Percentiles rank a stretch among this genome's conserved stretches.
Conservation (phyloP, 2,329 filamentous ascomycete species). For the Epichloe coenophiala region DNA sequence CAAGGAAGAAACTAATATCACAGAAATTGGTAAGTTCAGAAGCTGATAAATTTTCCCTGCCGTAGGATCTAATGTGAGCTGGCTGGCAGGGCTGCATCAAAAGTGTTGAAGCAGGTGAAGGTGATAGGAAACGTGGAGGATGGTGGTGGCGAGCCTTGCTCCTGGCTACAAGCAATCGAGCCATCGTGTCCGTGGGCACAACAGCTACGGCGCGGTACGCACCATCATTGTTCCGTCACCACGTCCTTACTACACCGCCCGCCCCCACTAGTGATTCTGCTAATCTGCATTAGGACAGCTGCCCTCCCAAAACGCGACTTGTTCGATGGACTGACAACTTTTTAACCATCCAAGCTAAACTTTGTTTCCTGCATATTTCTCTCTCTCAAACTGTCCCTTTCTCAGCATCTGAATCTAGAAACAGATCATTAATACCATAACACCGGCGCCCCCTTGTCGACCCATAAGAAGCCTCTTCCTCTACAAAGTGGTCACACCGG, state of each 20-base stretch:
- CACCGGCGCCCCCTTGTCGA: too few species aligned
- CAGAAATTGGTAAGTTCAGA: conserved; percentile 4
- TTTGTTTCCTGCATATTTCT: too few species aligned
- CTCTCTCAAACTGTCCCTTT: too few species aligned
- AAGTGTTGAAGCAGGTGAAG: conserved; percentile 3
- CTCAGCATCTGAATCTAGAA: too few species aligned
- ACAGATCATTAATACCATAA: too few species aligned
- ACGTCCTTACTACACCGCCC: conserved; percentile 9
- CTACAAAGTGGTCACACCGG: too few species aligned
- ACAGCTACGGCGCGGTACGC: conserved; percentile 7
- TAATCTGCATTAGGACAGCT: conserved; percentile 13
- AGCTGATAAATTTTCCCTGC: conserved; percentile 6
- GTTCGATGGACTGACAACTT: conserved; percentile 3
- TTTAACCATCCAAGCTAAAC: background rate
- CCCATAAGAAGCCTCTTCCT: too few species aligned
- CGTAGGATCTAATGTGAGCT: conserved; percentile 14
- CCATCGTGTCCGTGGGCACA: conserved; percentile 30
- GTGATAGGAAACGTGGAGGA: conserved; percentile 6
- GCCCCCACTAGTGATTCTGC: conserved; percentile 6
- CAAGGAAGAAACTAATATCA: background rate
- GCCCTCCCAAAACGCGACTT: conserved; percentile 10
- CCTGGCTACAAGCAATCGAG: conserved; percentile 25
- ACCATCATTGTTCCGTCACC: conserved; percentile 19
- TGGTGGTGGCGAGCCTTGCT: conserved; percentile 12
- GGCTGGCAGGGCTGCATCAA: conserved; percentile 20